Evolutionary conservation across 345 rosid genomes (phyloP), one percentile per base, ranked within the genome.

Genomic region (Eutrema heterophyllum): DNA sequence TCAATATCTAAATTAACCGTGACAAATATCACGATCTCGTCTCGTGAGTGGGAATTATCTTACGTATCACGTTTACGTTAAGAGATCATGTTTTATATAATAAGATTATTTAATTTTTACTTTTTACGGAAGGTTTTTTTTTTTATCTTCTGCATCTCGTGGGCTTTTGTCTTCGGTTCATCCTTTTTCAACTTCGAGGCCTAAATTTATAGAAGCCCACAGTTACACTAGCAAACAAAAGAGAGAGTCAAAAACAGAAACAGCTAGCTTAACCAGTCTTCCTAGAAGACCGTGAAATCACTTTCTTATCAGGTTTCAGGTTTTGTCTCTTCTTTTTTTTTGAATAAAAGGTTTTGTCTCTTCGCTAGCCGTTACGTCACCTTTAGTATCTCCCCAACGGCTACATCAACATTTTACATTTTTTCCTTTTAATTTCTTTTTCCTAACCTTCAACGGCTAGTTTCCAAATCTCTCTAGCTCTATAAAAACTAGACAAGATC

Each of bases 231-330:
- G 36, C 58, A 45, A 46, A 73, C 59, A 48, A 59, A 44, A 16
- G 44, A 9, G 0, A 16, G 16, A 38, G 29, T 15, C 4, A 1
- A 45, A 70, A 67, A 38, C 35, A 57, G 54, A 67, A 60, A 67
- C 40, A 60, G 68, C 46, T 50, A 74, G 64, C 21, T 21, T 56
- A 73, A 68, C 79, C 68, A 67, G 78, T 68, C 70, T 52, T 44
- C 50, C 70, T 76, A 35, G 70, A 38, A 30, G 21, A 69, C 26
- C 16, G 74, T 52, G 64, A 24, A 40, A 5, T 9, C 26, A 16
- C 53, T 50, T 50, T 62, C 24, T 14, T 12, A 26, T 9, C 41
- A 64, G 56, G 8, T n/a, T n/a, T n/a, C n/a, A 52, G 24, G 55
- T 27, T 36, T 49, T 74, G 61, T 75, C 79, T 45, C 66, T 30